Percentiles rank a stretch among this genome's conserved stretches.
These are phyloP conservation scores for Aspergillus heteromorphus DNA, from an alignment of 495 filamentous ascomycete genomes.

Conservation along the genomic window DNA sequence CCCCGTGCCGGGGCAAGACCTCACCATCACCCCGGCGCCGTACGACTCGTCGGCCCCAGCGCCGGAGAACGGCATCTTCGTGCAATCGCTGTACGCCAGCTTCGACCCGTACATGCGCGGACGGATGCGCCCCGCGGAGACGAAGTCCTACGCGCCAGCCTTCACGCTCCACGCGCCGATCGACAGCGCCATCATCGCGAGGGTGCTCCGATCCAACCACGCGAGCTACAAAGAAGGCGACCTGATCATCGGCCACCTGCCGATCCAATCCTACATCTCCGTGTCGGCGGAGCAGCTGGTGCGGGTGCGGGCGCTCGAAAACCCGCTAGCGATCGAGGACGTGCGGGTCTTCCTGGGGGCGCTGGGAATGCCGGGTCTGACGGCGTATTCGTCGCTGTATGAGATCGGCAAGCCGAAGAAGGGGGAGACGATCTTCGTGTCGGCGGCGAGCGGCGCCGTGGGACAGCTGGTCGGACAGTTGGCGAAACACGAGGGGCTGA, in stretches of 20 bases:
- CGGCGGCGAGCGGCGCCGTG: slow-evolving; percentile 76
- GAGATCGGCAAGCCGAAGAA: slow-evolving; percentile 81
- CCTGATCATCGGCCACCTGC: slow-evolving; percentile 52
- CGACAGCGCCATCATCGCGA: slow-evolving; percentile 49
- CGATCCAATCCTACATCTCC: slow-evolving; percentile 57
- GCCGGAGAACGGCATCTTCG: slow-evolving; percentile 63
- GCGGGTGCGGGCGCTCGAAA: slow-evolving; percentile 33
- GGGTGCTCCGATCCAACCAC: slow-evolving; percentile 62
- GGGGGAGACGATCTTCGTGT: slow-evolving; percentile 86
- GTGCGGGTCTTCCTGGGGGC: slow-evolving; percentile 58
- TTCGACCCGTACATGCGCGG: slow-evolving; percentile 70
- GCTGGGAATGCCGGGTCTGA: slow-evolving; percentile 84
- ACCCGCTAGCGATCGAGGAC: slow-evolving; percentile 42
- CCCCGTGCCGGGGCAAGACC: slow-evolving; percentile 68
- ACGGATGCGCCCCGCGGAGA: slow-evolving; percentile 31
- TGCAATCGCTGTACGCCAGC: slow-evolving; percentile 72
- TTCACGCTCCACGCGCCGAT: slow-evolving; percentile 55
- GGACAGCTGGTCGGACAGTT: slow-evolving; percentile 81
- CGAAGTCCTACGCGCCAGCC: slow-evolving; percentile 56
- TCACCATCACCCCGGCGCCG: slow-evolving; percentile 58
- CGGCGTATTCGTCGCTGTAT: slow-evolving; percentile 74
- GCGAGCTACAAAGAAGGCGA: slow-evolving; percentile 61
- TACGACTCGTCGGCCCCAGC: slow-evolving; percentile 62
- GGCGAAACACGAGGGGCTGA: slow-evolving; percentile 81
- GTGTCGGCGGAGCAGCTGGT: slow-evolving; percentile 25